Base-by-base conservation (phyloP, 352 stramenopile species). In the Pythium graminicola region DNA sequence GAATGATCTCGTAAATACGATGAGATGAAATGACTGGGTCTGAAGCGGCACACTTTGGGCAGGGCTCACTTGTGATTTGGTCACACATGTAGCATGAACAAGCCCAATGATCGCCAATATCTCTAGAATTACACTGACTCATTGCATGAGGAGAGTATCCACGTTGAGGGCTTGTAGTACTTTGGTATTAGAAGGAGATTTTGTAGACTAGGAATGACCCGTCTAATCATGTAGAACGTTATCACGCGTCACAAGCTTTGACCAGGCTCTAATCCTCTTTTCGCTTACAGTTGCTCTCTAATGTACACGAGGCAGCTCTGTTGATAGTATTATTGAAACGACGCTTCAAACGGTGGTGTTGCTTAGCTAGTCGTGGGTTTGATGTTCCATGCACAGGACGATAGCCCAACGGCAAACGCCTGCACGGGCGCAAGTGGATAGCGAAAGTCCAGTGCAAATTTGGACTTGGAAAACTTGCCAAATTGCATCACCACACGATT, bases 381-480 rank as follows among this genome's bases (percentile, higher is more conserved):
- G 55, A 81, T 58, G 61, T 87, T 87, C 80, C 81, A 95, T 17
- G 76, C 79, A 48, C 81, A 95, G 14, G 84, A 91, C 23, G 78
- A 90, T 19, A 95, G 65, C 0, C 79, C 81, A 44, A 95, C 86
- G 2, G 81, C 85, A 50, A 95, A 95, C 1, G 84, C 85, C 50
- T 95, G 85, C 22, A 95, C 73, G 1, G 82, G 78, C 10, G 82
- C 85, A 22, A 95, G 61, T 6, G 84, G 85, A 70, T 87, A 87
- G 38, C 79, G 76, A 60, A 93, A 95, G 60, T 95, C 85, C 20
- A 95, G 72, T 10, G 77, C 80, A 52, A 94, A 95, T 46, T 91
- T 90, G 49, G 76, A 81, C 54, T 86, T 90, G 42, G 74, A 84
- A 43, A 85, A 89, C 62, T 95, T 95, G 58, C 85, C 85, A 50